Conservation (phyloP, 352 stramenopile species). For the Albugo laibachii region DNA sequence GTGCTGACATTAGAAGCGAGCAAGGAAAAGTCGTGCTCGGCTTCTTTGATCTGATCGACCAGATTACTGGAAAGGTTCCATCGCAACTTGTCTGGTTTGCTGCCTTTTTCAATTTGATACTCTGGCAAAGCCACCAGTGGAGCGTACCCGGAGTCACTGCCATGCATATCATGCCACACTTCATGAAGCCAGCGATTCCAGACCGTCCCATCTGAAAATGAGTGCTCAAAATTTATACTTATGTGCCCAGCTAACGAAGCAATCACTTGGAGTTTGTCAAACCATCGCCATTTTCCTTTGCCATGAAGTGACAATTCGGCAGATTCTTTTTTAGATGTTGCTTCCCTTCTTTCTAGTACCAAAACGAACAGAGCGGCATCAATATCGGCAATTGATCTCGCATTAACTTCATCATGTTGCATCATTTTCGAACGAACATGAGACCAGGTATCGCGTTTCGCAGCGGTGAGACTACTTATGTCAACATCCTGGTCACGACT, state of each 20-base stretch:
- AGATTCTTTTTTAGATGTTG: slow-evolving; percentile 28
- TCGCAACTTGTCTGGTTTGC: slow-evolving; percentile 25
- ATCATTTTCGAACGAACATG: slow-evolving; percentile 36
- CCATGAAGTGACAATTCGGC: slow-evolving; percentile 65
- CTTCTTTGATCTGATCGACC: slow-evolving; percentile 49
- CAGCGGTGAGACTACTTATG: slow-evolving; percentile 12
- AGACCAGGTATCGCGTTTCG: slow-evolving; percentile 64
- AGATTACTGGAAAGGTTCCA: slow-evolving; percentile 69
- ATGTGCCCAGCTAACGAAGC: slow-evolving; percentile 57
- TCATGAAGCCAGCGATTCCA: slow-evolving; percentile 88
- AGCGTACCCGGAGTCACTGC: slow-evolving; percentile 19
- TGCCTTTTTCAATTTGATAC: not conserved
- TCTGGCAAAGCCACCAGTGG: slow-evolving; percentile 32
- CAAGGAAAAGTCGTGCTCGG: slow-evolving; percentile 37
- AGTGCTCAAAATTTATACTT: slow-evolving; percentile 82
- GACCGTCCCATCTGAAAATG: slow-evolving; percentile 77
- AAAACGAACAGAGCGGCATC: slow-evolving; percentile 77
- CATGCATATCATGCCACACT: slow-evolving; percentile 78
- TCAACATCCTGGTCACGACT: slow-evolving; percentile 10
- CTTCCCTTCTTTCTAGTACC: slow-evolving; percentile 48
- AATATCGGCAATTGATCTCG: slow-evolving; percentile 51
- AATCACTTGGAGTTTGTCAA: slow-evolving; percentile 86
- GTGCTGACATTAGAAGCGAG: slow-evolving; percentile 45
- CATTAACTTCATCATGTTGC: slow-evolving; percentile 27
- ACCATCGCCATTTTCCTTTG: slow-evolving; percentile 79